These are phyloP conservation scores for Stemphylium beticola DNA, from an alignment of 2,329 filamentous ascomycete species.

Conservation along the genomic window DNA sequence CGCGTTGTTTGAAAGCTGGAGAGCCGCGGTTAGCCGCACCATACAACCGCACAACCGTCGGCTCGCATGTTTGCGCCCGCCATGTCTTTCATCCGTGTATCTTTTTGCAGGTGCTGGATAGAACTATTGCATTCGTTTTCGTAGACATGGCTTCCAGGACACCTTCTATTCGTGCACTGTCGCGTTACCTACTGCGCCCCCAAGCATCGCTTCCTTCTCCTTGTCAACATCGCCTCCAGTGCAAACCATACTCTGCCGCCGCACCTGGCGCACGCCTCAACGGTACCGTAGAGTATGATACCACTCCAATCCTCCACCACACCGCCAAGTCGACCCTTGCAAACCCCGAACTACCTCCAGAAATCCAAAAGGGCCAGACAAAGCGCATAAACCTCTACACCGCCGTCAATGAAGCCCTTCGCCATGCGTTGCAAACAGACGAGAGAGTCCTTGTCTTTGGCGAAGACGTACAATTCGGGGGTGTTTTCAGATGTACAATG, in stretches of 20 bases:
- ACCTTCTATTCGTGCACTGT: slow-evolving; percentile 40
- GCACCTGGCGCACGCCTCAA: slow-evolving; percentile 71
- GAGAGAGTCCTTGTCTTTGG: slow-evolving; percentile 91
- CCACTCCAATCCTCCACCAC: slow-evolving; percentile 81
- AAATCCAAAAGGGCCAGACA: slow-evolving; percentile 70
- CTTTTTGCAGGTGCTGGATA: not conserved
- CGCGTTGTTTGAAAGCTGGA: slow-evolving; percentile 19
- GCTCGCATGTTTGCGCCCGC: slow-evolving; percentile 14
- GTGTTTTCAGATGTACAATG: slow-evolving; percentile 94
- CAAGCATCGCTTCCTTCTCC: slow-evolving; percentile 33
- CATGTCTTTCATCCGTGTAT: slow-evolving; percentile 9
- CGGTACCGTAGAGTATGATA: slow-evolving; percentile 83
- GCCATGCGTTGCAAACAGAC: slow-evolving; percentile 80
- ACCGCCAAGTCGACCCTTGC: slow-evolving; percentile 73
- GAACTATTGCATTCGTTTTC: not conserved
- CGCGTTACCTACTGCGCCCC: slow-evolving; percentile 38
- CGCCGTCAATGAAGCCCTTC: slow-evolving; percentile 87
- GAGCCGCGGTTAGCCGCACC: slow-evolving; percentile 29
- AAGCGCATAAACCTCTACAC: slow-evolving; percentile 94
- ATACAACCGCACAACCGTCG: slow-evolving; percentile 19
- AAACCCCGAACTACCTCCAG: slow-evolving; percentile 72
- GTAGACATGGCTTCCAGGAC: slow-evolving; percentile 36
- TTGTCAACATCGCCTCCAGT: slow-evolving; percentile 27
- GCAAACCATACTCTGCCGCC: slow-evolving; percentile 55
- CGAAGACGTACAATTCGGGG: slow-evolving; percentile 96